phyloP scores from a whole-genome alignment of 2,329 filamentous ascomycete species.

The Paraconiothyrium brasiliense region DNA sequence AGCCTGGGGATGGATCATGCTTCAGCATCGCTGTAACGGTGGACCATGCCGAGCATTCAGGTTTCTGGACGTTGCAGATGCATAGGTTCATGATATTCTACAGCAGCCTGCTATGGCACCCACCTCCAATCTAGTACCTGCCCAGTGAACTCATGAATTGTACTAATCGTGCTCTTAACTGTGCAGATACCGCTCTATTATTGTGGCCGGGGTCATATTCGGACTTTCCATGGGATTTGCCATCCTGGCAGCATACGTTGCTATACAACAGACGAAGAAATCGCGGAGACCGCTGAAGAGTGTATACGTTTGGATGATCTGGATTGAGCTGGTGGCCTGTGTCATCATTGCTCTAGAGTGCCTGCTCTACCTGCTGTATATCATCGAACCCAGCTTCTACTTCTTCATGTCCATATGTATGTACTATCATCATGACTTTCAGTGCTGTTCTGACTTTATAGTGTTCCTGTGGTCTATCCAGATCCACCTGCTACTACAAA shows the following conservation, averaged over 20 bases:
- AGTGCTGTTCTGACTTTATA: constrained; percentile 6
- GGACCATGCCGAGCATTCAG: neutral
- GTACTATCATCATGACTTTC: constrained; percentile 7
- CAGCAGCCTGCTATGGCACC: neutral
- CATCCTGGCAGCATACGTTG: constrained; percentile 41
- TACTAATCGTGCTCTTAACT: neutral
- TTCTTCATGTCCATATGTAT: constrained; percentile 42
- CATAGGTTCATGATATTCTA: neutral
- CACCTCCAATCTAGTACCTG: neutral
- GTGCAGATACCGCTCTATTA: constrained; percentile 27
- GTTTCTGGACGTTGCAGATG: neutral
- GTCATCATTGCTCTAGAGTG: constrained; percentile 53
- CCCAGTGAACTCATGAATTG: neutral
- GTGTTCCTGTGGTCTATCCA: constrained; percentile 50
- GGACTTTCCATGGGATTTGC: constrained; percentile 32
- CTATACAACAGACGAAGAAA: constrained; percentile 33
- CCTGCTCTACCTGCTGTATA: constrained; percentile 40
- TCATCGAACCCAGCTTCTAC: constrained; percentile 44
- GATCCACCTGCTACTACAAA: constrained; percentile 50
- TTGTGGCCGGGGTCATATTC: constrained; percentile 31
- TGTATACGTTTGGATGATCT: constrained; percentile 58
- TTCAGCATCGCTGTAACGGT: neutral
- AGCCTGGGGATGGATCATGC: neutral
- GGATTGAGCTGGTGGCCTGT: constrained; percentile 57
- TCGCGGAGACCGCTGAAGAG: constrained; percentile 39